These are phyloP conservation scores for Cladosporium sp. DNA, from an alignment of 2,329 filamentous ascomycete species.

Conservation along the genomic window DNA sequence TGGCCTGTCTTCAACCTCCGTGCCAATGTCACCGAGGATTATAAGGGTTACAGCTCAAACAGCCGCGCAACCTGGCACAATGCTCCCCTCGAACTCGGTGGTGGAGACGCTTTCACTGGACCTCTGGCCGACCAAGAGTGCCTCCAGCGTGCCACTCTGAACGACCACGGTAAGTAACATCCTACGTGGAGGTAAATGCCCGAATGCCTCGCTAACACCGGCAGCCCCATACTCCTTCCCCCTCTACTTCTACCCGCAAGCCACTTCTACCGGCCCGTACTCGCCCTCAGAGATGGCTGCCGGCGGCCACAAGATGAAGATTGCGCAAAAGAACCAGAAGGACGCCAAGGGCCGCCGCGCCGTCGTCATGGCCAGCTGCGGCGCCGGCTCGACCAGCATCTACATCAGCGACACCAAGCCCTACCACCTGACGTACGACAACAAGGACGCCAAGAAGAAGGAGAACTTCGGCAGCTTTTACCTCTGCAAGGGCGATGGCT, in stretches of 20 bases:
- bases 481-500: slow-evolving; percentile 4
- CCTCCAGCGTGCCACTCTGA: background rate
- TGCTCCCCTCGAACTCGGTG: background rate
- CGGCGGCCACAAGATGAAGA: slow-evolving; percentile 1
- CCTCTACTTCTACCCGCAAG: background rate
- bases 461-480: slow-evolving; percentile 16
- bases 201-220: background rate
- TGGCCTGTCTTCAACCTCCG: slow-evolving; percentile 14
- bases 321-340: slow-evolving; percentile 3
- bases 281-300: slow-evolving; percentile 2
- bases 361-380: slow-evolving; percentile 9
- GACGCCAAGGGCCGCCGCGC: slow-evolving; percentile 7
- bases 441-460: slow-evolving; percentile 12
- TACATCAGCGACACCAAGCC: slow-evolving; percentile 6
- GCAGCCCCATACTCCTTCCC: slow-evolving; percentile 6
- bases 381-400: slow-evolving; percentile 11
- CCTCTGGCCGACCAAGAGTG: slow-evolving; percentile 8
- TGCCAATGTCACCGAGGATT: slow-evolving; percentile 10
- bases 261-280: slow-evolving; percentile 6
- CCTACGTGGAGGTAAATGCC: background rate
- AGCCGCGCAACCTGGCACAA: slow-evolving; percentile 2
- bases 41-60: background rate
- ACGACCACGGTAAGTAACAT: background rate
- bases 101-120: background rate
- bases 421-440: slow-evolving; percentile 14